Evolutionary conservation across 805 yeast species (phyloP).

Genomic region (Hanseniaspora lindneri): DNA sequence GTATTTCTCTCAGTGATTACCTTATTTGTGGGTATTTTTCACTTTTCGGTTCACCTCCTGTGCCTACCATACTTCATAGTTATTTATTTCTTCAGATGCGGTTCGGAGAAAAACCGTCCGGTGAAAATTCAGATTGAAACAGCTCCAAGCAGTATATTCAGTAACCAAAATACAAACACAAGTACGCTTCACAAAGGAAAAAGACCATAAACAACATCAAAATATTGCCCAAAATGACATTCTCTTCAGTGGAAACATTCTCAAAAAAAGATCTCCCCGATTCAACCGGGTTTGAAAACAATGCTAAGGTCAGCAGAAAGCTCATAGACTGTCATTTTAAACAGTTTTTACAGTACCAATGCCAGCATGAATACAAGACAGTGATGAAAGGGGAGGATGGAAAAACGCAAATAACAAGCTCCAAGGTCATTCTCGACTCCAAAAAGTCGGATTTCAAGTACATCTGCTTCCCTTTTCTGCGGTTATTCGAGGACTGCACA

Average conservation of each 20-base stretch:
- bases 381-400: neutral
- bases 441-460: conserved; percentile 4
- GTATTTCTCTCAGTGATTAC: no score
- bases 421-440: neutral
- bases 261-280: conserved; percentile 7
- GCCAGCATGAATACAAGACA: conserved; percentile 3
- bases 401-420: neutral
- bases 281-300: neutral
- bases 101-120: no score
- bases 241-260: neutral
- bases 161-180: no score
- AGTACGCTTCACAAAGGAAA: no score
- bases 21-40: no score
- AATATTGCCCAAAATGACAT: neutral
- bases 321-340: conserved; percentile 7
- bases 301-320: neutral
- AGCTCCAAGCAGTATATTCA: no score
- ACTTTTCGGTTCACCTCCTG: no score
- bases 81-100: no score
- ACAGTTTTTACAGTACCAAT: conserved; percentile 11
- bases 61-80: no score
- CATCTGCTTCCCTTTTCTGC: conserved; percentile 13
- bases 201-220: neutral
- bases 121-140: no score
- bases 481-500: conserved; percentile 10